Conservation (phyloP, 169 alveolate species). For the Eimeria sp. region DNA sequence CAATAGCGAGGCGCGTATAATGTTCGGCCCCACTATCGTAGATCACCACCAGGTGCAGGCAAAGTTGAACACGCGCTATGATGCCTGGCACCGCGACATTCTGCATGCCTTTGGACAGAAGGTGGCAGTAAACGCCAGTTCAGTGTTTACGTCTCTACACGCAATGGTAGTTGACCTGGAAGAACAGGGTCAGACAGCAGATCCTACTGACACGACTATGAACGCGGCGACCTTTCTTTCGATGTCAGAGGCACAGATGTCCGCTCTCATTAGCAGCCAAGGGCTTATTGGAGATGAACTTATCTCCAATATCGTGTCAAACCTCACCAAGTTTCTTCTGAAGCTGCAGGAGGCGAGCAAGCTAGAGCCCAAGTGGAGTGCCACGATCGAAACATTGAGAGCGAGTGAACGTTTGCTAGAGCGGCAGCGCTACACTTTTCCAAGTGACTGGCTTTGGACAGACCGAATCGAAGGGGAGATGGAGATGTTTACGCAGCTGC, state of each 20-base stretch:
- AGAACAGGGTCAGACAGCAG: conserved; percentile 84
- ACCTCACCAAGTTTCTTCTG: conserved; percentile 93
- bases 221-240: conserved; percentile 87
- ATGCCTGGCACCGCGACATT: conserved; percentile 97
- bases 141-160: conserved; percentile 86
- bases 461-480: conserved; percentile 97
- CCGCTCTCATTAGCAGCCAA: conserved; percentile 87
- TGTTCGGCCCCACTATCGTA: conserved; percentile 97
- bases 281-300: conserved; percentile 88
- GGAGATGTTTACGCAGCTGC: conserved; percentile 92
- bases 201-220: conserved; percentile 81
- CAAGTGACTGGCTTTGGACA: conserved; percentile 95
- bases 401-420: conserved; percentile 95
- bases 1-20: conserved; percentile 93
- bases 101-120: conserved; percentile 96
- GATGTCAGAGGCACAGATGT: conserved; percentile 87
- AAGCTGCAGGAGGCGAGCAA: conserved; percentile 94
- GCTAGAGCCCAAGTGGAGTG: conserved; percentile 93
- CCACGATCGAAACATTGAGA: conserved; percentile 92
- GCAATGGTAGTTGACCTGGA: conserved; percentile 86
- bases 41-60: conserved; percentile 93
- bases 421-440: conserved; percentile 95
- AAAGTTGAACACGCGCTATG: conserved; percentile 95
- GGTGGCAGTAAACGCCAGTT: conserved; percentile 87
- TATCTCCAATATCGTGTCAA: conserved; percentile 86